Base-by-base conservation (phyloP, 345 rosid species). In the Noccaea bulbosa region DNA sequence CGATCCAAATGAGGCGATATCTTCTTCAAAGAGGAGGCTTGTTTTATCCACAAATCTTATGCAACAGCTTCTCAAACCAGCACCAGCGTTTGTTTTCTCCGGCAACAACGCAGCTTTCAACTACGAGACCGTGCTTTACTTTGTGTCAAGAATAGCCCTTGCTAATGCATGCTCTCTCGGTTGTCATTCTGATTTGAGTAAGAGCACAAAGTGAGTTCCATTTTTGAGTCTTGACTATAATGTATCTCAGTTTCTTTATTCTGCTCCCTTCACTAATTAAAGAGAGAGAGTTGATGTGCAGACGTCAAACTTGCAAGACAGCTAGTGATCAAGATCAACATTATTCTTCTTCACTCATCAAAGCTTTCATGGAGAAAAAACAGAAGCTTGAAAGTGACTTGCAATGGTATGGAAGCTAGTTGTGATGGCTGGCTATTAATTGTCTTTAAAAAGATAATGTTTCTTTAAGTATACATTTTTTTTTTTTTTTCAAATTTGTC, bases 1-100 rank as follows among this genome's bases (percentile, higher is more conserved):
- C 27, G 88, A 81, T 55, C 84, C 82, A 77, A 79, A 78, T 37
- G 78, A 48, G 14, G 77, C 70, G 0, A 20, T 56, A 30, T 58
- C 79, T 61, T 78, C 83, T 62, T 77, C 88, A 53, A 90, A 78
- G 84, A 82, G 83, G 77, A 86, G 97, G 78, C 83, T 90, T 62
- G 54, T 85, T 63, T 69, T 82, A 77, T 84, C 97, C 5, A 80
- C 87, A 34, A 87, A 81, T 65, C 90, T 90, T 73, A 86, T 88
- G 88, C 97, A 90, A 81, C 85, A 83, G 30, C 76, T 90, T 55
- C 71, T 84, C 75, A 65, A 38, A 51, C 83, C 93, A 63, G 83
- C 88, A 51, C 76, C 80, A 10, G 5, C 17, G 2, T 72, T 73
- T 35, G 71, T 86, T 79, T 79, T 93, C 53, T 70, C 72, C 22